phyloP scores from a whole-genome alignment of 73 alveolate genomes.

The Tetrahymena borealis region DNA sequence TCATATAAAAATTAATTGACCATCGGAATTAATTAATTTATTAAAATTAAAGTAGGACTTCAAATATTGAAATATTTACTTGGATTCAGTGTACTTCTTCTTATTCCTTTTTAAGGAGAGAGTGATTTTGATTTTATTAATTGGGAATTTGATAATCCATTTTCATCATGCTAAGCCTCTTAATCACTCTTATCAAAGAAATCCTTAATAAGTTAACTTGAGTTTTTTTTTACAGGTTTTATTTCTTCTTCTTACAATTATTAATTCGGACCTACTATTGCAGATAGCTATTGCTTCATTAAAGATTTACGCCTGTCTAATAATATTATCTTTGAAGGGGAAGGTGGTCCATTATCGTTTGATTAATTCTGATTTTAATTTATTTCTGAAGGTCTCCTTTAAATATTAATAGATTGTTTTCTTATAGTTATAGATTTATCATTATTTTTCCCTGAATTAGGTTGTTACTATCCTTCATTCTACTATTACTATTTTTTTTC shows the following conservation, averaged over 20 bases:
- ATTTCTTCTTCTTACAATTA: background rate
- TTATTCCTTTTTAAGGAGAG: background rate
- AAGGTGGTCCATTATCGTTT: too few relatives aligned
- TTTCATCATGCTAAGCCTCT: background rate
- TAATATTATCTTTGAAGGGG: too few relatives aligned
- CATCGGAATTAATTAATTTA: too few relatives aligned
- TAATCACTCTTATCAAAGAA: background rate
- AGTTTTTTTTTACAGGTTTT: background rate
- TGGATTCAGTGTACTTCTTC: background rate
- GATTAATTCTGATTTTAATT: too few relatives aligned
- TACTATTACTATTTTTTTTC: background rate
- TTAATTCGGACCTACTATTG: background rate
- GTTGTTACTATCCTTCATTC: background rate
- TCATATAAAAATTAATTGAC: background rate
- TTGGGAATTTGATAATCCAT: background rate
- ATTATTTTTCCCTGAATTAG: background rate
- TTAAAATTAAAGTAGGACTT: too few relatives aligned
- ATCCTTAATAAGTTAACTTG: background rate
- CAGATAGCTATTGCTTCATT: background rate
- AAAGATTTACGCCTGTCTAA: too few relatives aligned
- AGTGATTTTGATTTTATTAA: background rate
- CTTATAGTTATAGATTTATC: background rate
- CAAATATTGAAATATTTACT: background rate
- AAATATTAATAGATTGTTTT: too few relatives aligned
- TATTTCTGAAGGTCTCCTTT: too few relatives aligned